Base-by-base conservation (phyloP, 257 asterid genomes). In the Salvia splendens region DNA sequence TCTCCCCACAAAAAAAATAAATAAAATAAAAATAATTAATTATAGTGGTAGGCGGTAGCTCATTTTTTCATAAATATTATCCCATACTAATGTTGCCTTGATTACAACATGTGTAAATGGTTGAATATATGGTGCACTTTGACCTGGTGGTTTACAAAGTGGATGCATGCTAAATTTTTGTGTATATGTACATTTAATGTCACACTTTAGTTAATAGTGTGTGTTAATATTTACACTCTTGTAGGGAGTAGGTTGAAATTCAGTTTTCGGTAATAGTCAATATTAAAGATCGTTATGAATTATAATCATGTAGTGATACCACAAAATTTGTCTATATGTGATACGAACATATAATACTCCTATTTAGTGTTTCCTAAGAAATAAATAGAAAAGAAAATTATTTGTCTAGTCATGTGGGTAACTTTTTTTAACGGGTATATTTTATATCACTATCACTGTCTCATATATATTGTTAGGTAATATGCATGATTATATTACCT, bases 71-170 rank as follows among this genome's bases (percentile, higher is more conserved):
- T 4, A 50, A 50, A 33, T 45, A 63, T 46, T 49, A 10, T 35
- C n/a, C 12, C 15, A n/a, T 49, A 14, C 46, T 48, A 47, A 11
- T 64, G 32, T 32, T 30, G 43, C 15, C 49, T 71, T 61, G 11
- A 61, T 51, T 61, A 50, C 28, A 55, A 51, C 75, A 70, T 53
- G 68, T 30, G 69, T 54, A 28, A 41, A 43, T 30, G 65, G 47
- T 55, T 68, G 58, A 65, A 35, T 65, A 48, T 45, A 47, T 54
- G 57, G 28, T 55, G 65, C 48, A 43, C 57, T 43, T 55, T 43
- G 57, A 68, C 73, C 56, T 68, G 24, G 32, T 43, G 66, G 12
- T 15, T 15, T 14, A 3, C 30, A 14, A 58, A 38, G 4, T 16
- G 50, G 10, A 61, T 42, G 17, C 38, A 10, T 41, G 11, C 28